phyloP scores from a whole-genome alignment of 2,329 filamentous ascomycete genomes.

The Fusarium gaditjirri region DNA sequence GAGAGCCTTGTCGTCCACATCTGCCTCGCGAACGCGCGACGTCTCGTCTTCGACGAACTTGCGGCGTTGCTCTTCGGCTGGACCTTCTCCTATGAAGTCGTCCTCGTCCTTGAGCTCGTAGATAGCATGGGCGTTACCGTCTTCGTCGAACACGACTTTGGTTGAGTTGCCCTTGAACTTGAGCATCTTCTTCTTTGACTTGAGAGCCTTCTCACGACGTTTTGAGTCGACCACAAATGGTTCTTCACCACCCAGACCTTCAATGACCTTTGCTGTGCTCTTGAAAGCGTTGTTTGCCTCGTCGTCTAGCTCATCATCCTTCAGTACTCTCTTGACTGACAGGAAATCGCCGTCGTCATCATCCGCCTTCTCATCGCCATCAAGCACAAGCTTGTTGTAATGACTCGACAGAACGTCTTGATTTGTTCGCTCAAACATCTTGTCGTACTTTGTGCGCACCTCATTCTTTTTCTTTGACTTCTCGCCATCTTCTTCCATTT shows the following conservation, averaged over 20 bases:
- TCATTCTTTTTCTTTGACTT: slow-evolving; percentile 72
- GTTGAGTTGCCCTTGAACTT: slow-evolving; percentile 89
- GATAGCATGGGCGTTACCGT: slow-evolving; percentile 83
- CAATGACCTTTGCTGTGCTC: slow-evolving; percentile 67
- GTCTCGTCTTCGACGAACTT: slow-evolving; percentile 83
- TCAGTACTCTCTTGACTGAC: slow-evolving; percentile 87
- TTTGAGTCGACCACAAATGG: slow-evolving; percentile 91
- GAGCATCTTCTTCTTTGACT: slow-evolving; percentile 92
- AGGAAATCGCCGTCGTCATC: slow-evolving; percentile 82
- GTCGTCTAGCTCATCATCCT: slow-evolving; percentile 71
- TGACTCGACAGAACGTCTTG: slow-evolving; percentile 95
- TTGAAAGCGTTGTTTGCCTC: slow-evolving; percentile 58
- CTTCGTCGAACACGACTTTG: slow-evolving; percentile 92
- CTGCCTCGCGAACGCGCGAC: slow-evolving; percentile 76
- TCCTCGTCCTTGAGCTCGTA: slow-evolving; percentile 91
- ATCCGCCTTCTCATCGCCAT: slow-evolving; percentile 60
- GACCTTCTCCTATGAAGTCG: slow-evolving; percentile 78
- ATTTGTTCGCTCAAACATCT: slow-evolving; percentile 97
- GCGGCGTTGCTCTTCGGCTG: slow-evolving; percentile 78
- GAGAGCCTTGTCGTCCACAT: slow-evolving; percentile 83
- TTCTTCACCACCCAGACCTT: slow-evolving; percentile 74
- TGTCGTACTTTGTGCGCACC: slow-evolving; percentile 93
- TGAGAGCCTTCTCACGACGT: slow-evolving; percentile 92
- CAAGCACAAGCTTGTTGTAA: slow-evolving; percentile 85
- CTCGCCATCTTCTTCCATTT: slow-evolving; percentile 63